phyloP scores from a whole-genome alignment of 805 yeast genomes.

The Nakazawaea holstii region DNA sequence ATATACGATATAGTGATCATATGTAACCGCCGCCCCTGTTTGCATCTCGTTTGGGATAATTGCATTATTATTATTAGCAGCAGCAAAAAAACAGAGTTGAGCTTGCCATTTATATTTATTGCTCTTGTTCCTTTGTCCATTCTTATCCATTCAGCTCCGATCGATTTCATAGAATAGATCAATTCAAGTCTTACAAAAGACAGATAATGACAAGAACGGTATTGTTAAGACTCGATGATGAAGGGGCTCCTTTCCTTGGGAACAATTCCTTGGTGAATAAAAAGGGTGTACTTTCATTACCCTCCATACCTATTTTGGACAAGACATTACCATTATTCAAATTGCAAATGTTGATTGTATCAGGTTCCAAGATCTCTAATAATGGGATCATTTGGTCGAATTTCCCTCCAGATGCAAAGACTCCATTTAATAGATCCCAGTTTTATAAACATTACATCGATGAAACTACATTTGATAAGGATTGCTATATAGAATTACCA shows the following conservation, averaged over 20 bases:
- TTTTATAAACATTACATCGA: slow-evolving; percentile 47
- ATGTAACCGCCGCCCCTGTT: too few relatives aligned
- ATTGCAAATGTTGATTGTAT: slow-evolving; percentile 61
- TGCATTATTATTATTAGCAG: too few relatives aligned
- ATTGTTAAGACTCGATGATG: slow-evolving; percentile 38
- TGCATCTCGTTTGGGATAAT: too few relatives aligned
- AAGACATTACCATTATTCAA: slow-evolving; percentile 32
- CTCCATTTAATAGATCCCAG: slow-evolving; percentile 48
- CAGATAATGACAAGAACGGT: slow-evolving; percentile 36
- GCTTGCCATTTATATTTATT: too few relatives aligned
- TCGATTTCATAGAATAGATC: neutral
- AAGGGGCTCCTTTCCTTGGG: slow-evolving; percentile 39
- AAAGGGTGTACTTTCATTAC: slow-evolving; percentile 48
- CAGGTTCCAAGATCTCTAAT: slow-evolving; percentile 68
- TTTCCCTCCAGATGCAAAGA: slow-evolving; percentile 42
- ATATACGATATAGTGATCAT: too few relatives aligned
- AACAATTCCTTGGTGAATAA: slow-evolving; percentile 38
- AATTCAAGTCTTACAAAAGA: neutral
- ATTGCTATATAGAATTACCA: slow-evolving; percentile 53
- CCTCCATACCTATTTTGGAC: slow-evolving; percentile 34
- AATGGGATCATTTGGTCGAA: slow-evolving; percentile 73
- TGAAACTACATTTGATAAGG: slow-evolving; percentile 53
- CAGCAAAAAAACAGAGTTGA: too few relatives aligned
- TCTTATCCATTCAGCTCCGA: neutral
- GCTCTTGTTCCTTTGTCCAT: too few relatives aligned